Base-by-base conservation (phyloP, 371 early-diverging fungal species). In the Fennellomyces sp. region DNA sequence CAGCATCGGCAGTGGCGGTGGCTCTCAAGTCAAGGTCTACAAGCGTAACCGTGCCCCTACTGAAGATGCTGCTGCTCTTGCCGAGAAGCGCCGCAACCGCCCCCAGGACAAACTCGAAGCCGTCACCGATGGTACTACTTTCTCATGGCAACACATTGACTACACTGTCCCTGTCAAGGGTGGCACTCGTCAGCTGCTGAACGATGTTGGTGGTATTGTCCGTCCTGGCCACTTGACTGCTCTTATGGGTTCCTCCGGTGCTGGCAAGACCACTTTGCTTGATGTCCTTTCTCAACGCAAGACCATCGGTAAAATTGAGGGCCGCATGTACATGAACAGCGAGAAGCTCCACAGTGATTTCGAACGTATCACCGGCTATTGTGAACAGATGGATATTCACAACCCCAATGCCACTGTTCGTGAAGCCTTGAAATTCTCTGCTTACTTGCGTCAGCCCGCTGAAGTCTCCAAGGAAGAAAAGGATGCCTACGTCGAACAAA, bases 181-280 rank as follows among this genome's bases (percentile, higher is more conserved):
- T 41, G 83, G 81, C 47, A 58, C 69, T 6, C 72, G 71, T 25
- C 74, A 83, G 66, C 74, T 85, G 28, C 70, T 85, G 41, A 72
- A 78, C 61, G 80, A 81, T 36, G 68, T 88, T 53, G 70, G 70
- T 53, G 80, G 83, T 47, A 82, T 84, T 50, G 82, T 82, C 27
- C 70, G 78, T 45, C 86, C 86, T 49, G 72, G 85, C 21, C 74
- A 88, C 62, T 73, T 92, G 68, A 85, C 87, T 11, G 96, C 94
- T 17, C 72, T 95, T 17, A 89, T 95, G 90, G 94, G 94, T 33
- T 83, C 90, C 11, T 89, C 90, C 29, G 94, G 94, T 66, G 89
- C 92, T 31, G 97, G 97, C 61, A 97, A 97, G 74, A 91, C 95
- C 0, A 92, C 95, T 21, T 81, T 95, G 2, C 66, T 94, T 70